These are phyloP conservation scores for Globisporangium sylvaticum DNA, from an alignment of 352 stramenopile genomes.

Conservation along the genomic window DNA sequence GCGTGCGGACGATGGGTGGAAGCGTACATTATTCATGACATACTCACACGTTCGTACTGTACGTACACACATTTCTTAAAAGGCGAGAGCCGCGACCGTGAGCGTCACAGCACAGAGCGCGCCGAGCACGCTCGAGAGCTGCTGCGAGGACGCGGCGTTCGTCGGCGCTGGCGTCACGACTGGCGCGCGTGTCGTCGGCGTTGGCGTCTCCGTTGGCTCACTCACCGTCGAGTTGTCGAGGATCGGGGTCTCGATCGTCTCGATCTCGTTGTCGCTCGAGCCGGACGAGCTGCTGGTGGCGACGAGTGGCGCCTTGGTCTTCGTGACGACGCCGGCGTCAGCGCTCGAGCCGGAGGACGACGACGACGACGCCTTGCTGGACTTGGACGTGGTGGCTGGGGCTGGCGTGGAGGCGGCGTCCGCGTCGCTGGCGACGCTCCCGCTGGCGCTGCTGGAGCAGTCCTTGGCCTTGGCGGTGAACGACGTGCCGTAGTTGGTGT, in stretches of 20 bases:
- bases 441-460: constrained; percentile 24
- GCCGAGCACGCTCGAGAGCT: constrained; percentile 7
- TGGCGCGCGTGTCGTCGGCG: constrained; percentile 1
- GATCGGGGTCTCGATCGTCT: constrained; percentile 11
- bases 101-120: constrained; percentile 15
- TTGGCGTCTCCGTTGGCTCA: constrained; percentile 1
- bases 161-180: not conserved
- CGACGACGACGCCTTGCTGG: constrained; percentile 3
- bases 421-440: constrained; percentile 1
- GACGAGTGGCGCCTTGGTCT: constrained; percentile 3
- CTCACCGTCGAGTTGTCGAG: constrained; percentile 12
- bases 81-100: constrained; percentile 11
- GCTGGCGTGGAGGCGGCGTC: not conserved
- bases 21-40: not conserved
- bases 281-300: not conserved
- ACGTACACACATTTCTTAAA: constrained; percentile 8
- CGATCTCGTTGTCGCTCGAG: constrained; percentile 8
- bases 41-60: not conserved
- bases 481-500: constrained; percentile 47
- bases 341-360: constrained; percentile 14
- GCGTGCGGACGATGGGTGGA: not conserved
- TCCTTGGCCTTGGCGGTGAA: constrained; percentile 47
- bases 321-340: constrained; percentile 12
- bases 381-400: not conserved
- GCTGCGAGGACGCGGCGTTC: constrained; percentile 9